A percentile compares a stretch with the other conserved stretches of the same genome.
Conservation (phyloP, 441 rosid genomes). For the Mallotus repandus region DNA sequence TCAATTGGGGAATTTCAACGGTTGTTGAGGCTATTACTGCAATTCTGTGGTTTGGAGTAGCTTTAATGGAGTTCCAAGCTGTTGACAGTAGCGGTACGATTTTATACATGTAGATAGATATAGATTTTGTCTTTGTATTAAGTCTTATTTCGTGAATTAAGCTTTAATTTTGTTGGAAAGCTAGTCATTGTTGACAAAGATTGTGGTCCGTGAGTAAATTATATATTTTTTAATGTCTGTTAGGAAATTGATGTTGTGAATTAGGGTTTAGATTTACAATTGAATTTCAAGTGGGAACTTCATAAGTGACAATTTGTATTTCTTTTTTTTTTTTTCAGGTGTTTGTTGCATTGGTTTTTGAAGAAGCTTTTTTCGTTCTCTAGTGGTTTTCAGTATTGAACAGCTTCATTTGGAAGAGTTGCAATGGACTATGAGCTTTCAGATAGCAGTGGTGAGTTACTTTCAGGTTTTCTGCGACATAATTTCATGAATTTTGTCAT, state of each 20-base stretch:
- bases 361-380: conserved; percentile 6
- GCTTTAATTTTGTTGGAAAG: not conserved
- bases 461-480: not conserved
- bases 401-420: conserved; percentile 32
- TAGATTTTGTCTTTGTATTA: not conserved
- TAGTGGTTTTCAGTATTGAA: not conserved
- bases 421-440: conserved; percentile 71
- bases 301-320: no score
- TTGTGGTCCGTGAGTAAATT: not conserved
- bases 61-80: not conserved
- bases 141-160: not conserved
- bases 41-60: conserved; percentile 2
- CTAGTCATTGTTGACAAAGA: not conserved
- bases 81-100: conserved; percentile 2
- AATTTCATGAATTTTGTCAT: not conserved
- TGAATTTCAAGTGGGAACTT: conserved; percentile 3
- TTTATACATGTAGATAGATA: not conserved
- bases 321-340: conserved; percentile 8
- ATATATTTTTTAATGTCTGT: not conserved
- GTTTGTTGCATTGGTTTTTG: conserved; percentile 29
- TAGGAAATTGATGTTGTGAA: conserved; percentile 8
- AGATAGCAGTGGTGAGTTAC: conserved; percentile 82
- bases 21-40: no score
- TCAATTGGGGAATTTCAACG: not conserved
- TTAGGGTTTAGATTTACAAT: not conserved